phyloP scores from a whole-genome alignment of 352 stramenopile species.

The Phytophthora meadii region DNA sequence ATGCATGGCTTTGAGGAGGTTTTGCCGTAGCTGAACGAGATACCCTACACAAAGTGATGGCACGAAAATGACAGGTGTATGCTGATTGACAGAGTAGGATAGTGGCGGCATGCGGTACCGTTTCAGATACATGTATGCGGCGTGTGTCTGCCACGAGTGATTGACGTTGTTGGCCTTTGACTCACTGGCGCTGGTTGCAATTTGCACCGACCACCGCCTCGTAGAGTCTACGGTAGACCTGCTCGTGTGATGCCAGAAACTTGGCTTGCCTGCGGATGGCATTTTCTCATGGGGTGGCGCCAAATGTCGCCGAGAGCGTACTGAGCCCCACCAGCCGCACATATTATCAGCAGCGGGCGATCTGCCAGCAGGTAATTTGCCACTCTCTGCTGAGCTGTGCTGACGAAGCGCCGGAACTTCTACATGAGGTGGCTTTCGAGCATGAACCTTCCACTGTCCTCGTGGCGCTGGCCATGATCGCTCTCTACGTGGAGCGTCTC shows the following conservation, averaged over 20 bases:
- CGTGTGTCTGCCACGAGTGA: not conserved
- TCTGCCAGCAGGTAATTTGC: constrained; percentile 1
- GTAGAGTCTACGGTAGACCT: no score
- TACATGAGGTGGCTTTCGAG: constrained; percentile 3
- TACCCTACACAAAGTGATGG: constrained; percentile 2
- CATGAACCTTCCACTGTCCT: constrained; percentile 21
- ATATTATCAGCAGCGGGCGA: constrained; percentile 4
- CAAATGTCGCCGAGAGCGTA: constrained; percentile 9
- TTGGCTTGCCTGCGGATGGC: constrained; percentile 1
- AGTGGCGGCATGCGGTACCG: not conserved
- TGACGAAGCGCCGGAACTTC: constrained; percentile 1
- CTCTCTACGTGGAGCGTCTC: constrained; percentile 1
- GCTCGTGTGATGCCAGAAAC: constrained; percentile 7
- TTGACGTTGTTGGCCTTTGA: not conserved
- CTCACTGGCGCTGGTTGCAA: not conserved
- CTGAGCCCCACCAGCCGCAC: constrained; percentile 1
- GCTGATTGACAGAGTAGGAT: constrained; percentile 1
- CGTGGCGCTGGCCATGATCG: not conserved
- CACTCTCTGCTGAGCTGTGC: constrained; percentile 1
- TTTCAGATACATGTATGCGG: constrained; percentile 5
- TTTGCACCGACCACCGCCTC: not conserved
- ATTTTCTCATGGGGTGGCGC: constrained; percentile 28
- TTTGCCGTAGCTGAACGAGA: not conserved
- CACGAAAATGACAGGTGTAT: constrained; percentile 5
- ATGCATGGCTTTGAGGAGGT: constrained; percentile 3